Evolutionary conservation across 2,329 filamentous ascomycete species (phyloP), one percentile per base, ranked within the genome.

Genomic region (Hansfordia pulvinata): DNA sequence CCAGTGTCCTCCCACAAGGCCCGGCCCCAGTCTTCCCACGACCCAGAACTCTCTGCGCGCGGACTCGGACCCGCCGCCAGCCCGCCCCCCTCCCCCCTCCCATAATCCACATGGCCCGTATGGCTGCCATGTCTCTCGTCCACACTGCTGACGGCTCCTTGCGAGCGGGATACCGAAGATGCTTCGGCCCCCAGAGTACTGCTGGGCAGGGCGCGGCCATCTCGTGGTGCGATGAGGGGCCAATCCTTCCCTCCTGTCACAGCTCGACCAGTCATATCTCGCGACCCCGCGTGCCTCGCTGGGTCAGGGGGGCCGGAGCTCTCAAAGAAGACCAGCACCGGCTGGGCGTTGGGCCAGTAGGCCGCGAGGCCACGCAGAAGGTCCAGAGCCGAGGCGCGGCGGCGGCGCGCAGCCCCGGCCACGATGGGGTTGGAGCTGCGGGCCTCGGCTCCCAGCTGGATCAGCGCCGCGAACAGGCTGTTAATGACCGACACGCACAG

Each of bases 261-360:
- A n/a, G n/a, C n/a, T n/a, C n/a, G n/a, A n/a, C n/a, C n/a, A n/a
- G n/a, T n/a, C n/a, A n/a, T n/a, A n/a, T n/a, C n/a, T n/a, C n/a
- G n/a, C n/a, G n/a, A n/a, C n/a, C n/a, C n/a, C n/a, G n/a, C n/a
- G n/a, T n/a, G n/a, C n/a, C n/a, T n/a, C n/a, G n/a, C n/a, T n/a
- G n/a, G n/a, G n/a, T n/a, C n/a, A n/a, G n/a, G n/a, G n/a, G n/a
- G n/a, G n/a, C n/a, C n/a, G n/a, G 34, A 34, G 17, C 35, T 35
- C 19, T 42, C 39, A 17, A 42, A 42, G 17, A 42, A 31, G 4
- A 31, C 30, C 17, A 40, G 17, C 6, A 42, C 34, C 9, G 35
- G 21, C 17, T 38, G 31, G 2, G 37, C 39, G 11, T 39, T 39
- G 5, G 35, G 37, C 39, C 39, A 42, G 17, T 29, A 37, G 1